A percentile compares a stretch with the other conserved stretches of the same genome.
phyloP scores from a whole-genome alignment of 495 filamentous ascomycete genomes.

The Glarea lozoyensis region DNA sequence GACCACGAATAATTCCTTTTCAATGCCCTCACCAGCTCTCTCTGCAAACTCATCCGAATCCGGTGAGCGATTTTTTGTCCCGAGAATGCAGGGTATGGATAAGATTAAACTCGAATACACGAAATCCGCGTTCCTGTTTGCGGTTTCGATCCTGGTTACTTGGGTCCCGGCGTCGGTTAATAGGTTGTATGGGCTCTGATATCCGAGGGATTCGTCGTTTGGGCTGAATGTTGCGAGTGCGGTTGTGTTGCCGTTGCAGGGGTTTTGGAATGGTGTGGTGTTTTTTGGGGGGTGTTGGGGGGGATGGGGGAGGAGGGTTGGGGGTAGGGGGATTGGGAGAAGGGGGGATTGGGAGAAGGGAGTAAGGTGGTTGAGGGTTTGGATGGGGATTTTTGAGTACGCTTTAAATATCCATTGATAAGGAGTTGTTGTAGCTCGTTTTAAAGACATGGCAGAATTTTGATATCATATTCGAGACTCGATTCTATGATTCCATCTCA shows the following conservation, averaged over 20 bases:
- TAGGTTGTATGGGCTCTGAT: conserved; percentile 57
- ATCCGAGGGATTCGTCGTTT: conserved; percentile 50
- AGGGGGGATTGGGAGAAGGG: no score
- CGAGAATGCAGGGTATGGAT: conserved; percentile 24
- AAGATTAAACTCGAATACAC: conserved; percentile 66
- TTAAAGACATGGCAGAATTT: no score
- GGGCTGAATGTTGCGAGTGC: conserved; percentile 60
- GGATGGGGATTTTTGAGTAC: no score
- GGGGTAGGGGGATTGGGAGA: no score
- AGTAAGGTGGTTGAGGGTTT: no score
- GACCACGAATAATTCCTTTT: neutral
- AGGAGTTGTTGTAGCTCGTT: no score
- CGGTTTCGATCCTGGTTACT: conserved; percentile 67
- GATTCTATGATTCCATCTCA: no score
- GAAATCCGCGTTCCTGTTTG: conserved; percentile 74
- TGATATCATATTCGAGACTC: no score
- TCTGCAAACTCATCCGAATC: neutral
- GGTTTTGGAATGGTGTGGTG: conserved; percentile 77
- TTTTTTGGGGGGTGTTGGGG: no score
- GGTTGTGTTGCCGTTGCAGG: conserved; percentile 73
- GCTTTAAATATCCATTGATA: no score
- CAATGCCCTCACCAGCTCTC: neutral
- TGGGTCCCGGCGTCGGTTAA: conserved; percentile 80
- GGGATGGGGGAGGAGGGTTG: no score
- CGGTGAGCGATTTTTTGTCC: neutral